A percentile compares a stretch with the other conserved stretches of the same genome.
Conservation (phyloP, 139 green algal genomes). For the Yamagishiella unicocca region DNA sequence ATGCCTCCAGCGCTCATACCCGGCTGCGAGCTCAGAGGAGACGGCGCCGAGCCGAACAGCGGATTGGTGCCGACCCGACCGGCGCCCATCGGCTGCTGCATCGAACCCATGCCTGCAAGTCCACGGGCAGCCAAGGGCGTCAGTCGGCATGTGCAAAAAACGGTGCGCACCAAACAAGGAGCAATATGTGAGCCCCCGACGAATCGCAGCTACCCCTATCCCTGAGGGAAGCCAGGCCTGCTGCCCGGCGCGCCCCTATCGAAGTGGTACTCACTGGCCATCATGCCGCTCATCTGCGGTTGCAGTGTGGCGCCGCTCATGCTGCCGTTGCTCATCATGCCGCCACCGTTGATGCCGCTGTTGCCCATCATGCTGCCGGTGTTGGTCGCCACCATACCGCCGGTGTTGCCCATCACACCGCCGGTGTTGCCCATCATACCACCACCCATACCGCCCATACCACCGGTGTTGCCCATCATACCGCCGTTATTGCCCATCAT, state of each 20-base stretch:
- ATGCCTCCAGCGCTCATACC: background rate
- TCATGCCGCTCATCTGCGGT: background rate
- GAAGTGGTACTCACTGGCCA: background rate
- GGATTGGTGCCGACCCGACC: constrained; percentile 45
- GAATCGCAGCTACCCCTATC: no score
- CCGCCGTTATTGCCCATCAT: background rate
- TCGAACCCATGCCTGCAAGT: constrained; percentile 11
- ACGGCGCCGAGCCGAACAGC: constrained; percentile 47
- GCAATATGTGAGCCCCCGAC: no score
- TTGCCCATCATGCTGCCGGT: background rate
- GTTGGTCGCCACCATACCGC: background rate
- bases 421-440: no score
- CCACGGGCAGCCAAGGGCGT: no score
- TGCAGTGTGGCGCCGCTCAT: no score
- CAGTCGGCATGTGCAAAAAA: no score
- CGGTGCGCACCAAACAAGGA: no score
- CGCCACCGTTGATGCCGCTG: background rate
- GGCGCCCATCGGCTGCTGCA: background rate
- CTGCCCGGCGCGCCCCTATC: no score
- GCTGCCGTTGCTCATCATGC: no score
- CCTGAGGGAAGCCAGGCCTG: no score
- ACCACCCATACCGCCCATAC: background rate
- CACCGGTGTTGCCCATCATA: background rate
- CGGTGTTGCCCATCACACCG: background rate
- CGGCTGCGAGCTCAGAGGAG: constrained; percentile 46